Evolutionary conservation across 108 stramenopile genomes (phyloP).

Genomic region (Ochromonas danica): DNA sequence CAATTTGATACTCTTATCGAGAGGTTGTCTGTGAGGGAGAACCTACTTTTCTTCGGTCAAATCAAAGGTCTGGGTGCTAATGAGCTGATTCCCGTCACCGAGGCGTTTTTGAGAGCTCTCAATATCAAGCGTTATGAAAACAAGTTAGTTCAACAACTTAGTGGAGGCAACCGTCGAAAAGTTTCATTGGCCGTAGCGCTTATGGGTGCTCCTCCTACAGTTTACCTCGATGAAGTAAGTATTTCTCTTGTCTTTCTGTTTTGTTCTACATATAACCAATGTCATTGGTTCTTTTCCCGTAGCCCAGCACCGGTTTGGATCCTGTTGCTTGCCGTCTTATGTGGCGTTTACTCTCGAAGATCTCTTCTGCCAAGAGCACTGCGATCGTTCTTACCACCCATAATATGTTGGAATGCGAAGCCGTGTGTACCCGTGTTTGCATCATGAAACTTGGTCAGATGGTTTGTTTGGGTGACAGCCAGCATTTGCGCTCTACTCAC

Average conservation of each 20-base stretch:
- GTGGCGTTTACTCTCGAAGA: conserved; percentile 34
- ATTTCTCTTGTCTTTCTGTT: neutral
- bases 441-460: conserved; percentile 35
- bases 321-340: conserved; percentile 31
- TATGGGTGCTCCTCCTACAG: conserved; percentile 32
- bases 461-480: conserved; percentile 35
- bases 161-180: conserved; percentile 27
- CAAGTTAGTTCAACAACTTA: conserved; percentile 8
- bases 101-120: conserved; percentile 23
- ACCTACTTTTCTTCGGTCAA: conserved; percentile 20
- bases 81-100: neutral
- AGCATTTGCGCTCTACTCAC: conserved; percentile 32
- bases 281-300: neutral
- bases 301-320: conserved; percentile 30
- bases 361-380: neutral
- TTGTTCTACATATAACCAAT: neutral
- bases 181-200: conserved; percentile 25
- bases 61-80: conserved; percentile 10
- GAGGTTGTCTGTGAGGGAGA: conserved; percentile 30
- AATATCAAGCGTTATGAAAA: conserved; percentile 33
- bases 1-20: conserved; percentile 34
- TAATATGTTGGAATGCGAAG: conserved; percentile 36
- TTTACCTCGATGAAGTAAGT: conserved; percentile 31
- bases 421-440: conserved; percentile 35
- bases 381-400: conserved; percentile 32